Percentiles rank a stretch among this genome's conserved stretches.
phyloP scores from a whole-genome alignment of 495 filamentous ascomycete genomes.

The Lasiosphaeria hispida region DNA sequence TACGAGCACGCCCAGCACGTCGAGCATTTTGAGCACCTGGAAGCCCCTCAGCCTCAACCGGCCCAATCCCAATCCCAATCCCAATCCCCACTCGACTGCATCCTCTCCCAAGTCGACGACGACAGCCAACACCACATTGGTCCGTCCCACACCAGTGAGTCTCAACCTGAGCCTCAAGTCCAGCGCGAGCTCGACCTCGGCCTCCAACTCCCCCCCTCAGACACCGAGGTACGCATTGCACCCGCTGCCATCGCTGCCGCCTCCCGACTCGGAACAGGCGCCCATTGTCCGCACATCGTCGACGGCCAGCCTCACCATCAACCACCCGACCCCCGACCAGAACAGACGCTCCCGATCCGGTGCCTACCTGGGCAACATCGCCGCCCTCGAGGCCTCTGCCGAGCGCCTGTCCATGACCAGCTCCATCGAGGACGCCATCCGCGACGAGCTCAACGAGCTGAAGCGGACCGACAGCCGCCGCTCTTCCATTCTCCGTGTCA shows the following conservation, averaged over 20 bases:
- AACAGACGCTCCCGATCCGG: constrained; percentile 70
- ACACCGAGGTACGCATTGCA: constrained; percentile 23
- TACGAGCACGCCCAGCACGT: no score
- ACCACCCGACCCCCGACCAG: constrained; percentile 74
- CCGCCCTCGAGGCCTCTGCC: constrained; percentile 76
- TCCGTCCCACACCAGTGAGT: constrained; percentile 24
- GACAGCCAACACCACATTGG: constrained; percentile 13
- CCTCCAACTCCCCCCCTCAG: constrained; percentile 11
- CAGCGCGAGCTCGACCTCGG: no score
- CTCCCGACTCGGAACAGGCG: constrained; percentile 33
- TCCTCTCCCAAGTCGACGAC: constrained; percentile 5
- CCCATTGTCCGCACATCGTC: constrained; percentile 62
- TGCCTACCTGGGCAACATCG: constrained; percentile 73
- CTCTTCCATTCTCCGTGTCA: constrained; percentile 50
- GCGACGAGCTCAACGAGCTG: constrained; percentile 73
- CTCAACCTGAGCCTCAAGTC: no score
- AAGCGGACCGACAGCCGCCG: constrained; percentile 64
- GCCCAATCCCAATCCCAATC: neutral
- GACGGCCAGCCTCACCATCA: constrained; percentile 55
- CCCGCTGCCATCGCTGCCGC: no score
- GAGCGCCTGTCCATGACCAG: constrained; percentile 76
- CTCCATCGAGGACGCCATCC: constrained; percentile 79
- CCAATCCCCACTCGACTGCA: neutral
- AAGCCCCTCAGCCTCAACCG: no score
- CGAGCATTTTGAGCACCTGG: no score